A percentile compares a stretch with the other conserved stretches of the same genome.
phyloP scores from a whole-genome alignment of 2,329 filamentous ascomycete genomes.

The Colletotrichum lupini region DNA sequence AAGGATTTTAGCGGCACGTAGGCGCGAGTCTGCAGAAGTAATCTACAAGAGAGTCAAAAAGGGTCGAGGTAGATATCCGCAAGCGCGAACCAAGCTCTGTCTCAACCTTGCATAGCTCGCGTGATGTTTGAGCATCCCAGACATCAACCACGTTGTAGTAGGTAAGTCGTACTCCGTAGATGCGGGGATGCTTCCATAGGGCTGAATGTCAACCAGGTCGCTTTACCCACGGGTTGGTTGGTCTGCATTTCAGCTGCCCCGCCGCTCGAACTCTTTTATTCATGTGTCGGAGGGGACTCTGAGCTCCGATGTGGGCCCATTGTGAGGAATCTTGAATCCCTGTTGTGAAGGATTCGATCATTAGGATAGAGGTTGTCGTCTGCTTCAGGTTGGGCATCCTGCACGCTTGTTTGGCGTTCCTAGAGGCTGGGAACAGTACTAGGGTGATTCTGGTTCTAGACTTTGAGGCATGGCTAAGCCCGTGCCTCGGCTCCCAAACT shows the following conservation, averaged over 20 bases:
- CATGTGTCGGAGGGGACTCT: background rate
- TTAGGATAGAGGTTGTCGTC: background rate
- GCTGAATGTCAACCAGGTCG: slow-evolving; percentile 5
- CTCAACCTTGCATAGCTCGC: background rate
- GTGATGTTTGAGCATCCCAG: background rate
- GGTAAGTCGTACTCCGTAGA: background rate
- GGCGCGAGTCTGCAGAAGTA: background rate
- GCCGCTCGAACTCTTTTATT: background rate
- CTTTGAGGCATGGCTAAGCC: background rate
- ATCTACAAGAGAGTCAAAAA: background rate
- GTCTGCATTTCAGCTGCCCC: slow-evolving; percentile 14
- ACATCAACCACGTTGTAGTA: background rate
- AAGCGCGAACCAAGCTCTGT: background rate
- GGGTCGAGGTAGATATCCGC: background rate
- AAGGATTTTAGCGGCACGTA: background rate
- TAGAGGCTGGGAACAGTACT: background rate
- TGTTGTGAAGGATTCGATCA: slow-evolving; percentile 4
- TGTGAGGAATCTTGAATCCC: background rate
- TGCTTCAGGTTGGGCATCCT: background rate
- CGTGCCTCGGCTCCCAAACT: background rate
- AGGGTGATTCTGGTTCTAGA: background rate
- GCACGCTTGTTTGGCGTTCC: background rate
- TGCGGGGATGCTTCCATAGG: slow-evolving; percentile 16
- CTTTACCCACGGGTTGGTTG: background rate
- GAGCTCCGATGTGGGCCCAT: background rate